Percentiles rank a stretch among this genome's conserved stretches.
Evolutionary conservation across 352 stramenopile species (phyloP).

Genomic region (Globisporangium alternatum): DNA sequence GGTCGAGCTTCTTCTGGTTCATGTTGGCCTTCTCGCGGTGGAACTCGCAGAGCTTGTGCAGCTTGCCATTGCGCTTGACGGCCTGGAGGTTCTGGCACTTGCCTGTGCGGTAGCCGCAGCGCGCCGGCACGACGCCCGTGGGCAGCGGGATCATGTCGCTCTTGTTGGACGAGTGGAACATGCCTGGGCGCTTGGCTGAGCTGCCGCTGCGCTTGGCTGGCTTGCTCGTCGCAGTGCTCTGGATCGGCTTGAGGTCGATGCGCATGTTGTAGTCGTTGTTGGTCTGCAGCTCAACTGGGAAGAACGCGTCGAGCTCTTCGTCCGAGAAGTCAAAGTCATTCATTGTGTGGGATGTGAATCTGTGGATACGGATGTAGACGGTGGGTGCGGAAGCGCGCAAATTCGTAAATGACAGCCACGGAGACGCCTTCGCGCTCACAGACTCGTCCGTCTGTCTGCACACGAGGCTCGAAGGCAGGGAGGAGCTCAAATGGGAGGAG

Average conservation of each 20-base stretch:
- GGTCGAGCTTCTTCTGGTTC: conserved; percentile 86
- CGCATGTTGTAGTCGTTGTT: conserved; percentile 26
- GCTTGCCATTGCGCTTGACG: conserved; percentile 78
- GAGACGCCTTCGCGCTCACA: too few relatives aligned
- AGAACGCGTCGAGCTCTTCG: conserved; percentile 30
- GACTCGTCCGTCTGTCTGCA: too few relatives aligned
- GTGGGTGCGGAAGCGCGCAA: conserved; percentile 11
- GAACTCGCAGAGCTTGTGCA: conserved; percentile 86
- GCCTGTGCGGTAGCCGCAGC: conserved; percentile 76
- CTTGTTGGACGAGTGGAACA: conserved; percentile 15
- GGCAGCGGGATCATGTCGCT: conserved; percentile 21
- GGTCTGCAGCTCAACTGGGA: conserved; percentile 13
- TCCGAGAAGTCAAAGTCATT: conserved; percentile 27
- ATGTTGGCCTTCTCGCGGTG: conserved; percentile 81
- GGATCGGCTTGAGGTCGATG: conserved; percentile 30
- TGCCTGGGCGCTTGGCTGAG: conserved; percentile 4
- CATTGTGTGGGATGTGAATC: conserved; percentile 16
- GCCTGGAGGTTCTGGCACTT: conserved; percentile 81
- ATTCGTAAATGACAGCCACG: conserved; percentile 27
- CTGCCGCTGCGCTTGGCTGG: conserved; percentile 12
- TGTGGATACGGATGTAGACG: not conserved
- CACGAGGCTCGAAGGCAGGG: not conserved
- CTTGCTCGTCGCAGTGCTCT: conserved; percentile 1
- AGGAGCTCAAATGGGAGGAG: conserved; percentile 1
- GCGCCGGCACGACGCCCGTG: conserved; percentile 31